Conservation (phyloP, 1,284 basidiomycete genomes). For the Cerrena zonata region DNA sequence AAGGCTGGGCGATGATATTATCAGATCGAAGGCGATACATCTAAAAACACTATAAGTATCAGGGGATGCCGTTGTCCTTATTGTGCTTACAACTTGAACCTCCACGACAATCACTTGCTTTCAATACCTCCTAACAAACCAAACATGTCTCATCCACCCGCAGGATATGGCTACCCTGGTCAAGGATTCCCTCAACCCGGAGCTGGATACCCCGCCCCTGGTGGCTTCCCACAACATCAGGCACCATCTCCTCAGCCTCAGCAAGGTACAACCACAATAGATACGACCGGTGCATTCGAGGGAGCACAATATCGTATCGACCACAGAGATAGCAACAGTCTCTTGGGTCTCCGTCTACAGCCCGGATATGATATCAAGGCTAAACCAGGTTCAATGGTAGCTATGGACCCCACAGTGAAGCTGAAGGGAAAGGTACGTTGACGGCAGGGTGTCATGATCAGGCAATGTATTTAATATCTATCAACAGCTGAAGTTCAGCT, state of each 20-base stretch:
- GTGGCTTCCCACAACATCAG: background rate
- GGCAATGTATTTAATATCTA: background rate
- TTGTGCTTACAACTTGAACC: too few relatives aligned
- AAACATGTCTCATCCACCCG: background rate
- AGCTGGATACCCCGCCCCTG: background rate
- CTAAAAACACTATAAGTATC: too few relatives aligned
- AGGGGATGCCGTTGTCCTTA: too few relatives aligned
- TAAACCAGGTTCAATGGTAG: constrained; percentile 31
- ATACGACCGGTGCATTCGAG: constrained; percentile 23
- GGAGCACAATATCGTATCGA: constrained; percentile 27
- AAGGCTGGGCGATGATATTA: too few relatives aligned
- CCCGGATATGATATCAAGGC: constrained; percentile 26
- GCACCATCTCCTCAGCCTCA: background rate
- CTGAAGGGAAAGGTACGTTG: constrained; percentile 26
- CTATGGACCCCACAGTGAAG: constrained; percentile 28
- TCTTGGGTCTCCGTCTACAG: constrained; percentile 26
- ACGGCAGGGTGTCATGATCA: background rate
- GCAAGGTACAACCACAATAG: constrained; percentile 9
- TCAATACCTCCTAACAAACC: too few relatives aligned
- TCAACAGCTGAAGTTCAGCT: constrained; percentile 23
- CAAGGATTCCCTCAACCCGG: background rate
- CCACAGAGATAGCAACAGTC: constrained; percentile 30
- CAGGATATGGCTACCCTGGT: constrained; percentile 8
- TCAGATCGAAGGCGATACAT: too few relatives aligned
- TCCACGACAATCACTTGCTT: too few relatives aligned